Base-by-base conservation (phyloP, 169 alveolate species). In the Besnoitia besnoiti region DNA sequence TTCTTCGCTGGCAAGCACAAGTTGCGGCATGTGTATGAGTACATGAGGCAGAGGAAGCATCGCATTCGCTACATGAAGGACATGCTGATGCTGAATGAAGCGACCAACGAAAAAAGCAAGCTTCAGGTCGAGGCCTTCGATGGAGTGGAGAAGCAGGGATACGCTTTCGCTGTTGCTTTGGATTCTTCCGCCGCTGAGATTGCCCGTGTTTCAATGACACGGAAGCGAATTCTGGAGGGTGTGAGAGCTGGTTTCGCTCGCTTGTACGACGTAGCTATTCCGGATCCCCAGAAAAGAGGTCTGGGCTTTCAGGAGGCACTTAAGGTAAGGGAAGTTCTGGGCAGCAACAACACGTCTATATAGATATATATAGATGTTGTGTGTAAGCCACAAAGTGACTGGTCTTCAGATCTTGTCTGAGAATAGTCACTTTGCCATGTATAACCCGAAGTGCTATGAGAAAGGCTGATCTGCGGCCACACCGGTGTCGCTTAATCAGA, bases 211-310 rank as follows among this genome's bases (percentile, higher is more conserved):
- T 39, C 59, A 27, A 50, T 67, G 42, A 76, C 35, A 3, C 59
- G 93, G 40, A 49, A 44, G 40, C 39, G n/a, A 7, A 85, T 93
- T 19, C 40, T 93, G 42, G n/a, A 80, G 44, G 95, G 93, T 21
- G 61, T 93, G 30, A 33, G 93, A 35, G 75, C 46, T 12, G 95
- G 95, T 42, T 93, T 93, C 61, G 95, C 93, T 61, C 91, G 93
- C 33, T 61, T 88, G 44, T 93, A 55, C 85, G 91, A 89, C 55
- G 85, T 75, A 49, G 39, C 89, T 47, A 88, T 87, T 42, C 91
- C 91, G 14, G 95, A 92, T n/a, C 95, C 95, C 27, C 40, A 7
- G 33, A 40, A 76, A 27, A 19, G 93, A n/a, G 85, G 89, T 19
- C 40, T 24, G 8, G 95, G 95, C 27, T 14, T 7, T 7, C 85